Conservation (phyloP, 176 grass and related monocot species). For the Coix lacrymajobi region DNA sequence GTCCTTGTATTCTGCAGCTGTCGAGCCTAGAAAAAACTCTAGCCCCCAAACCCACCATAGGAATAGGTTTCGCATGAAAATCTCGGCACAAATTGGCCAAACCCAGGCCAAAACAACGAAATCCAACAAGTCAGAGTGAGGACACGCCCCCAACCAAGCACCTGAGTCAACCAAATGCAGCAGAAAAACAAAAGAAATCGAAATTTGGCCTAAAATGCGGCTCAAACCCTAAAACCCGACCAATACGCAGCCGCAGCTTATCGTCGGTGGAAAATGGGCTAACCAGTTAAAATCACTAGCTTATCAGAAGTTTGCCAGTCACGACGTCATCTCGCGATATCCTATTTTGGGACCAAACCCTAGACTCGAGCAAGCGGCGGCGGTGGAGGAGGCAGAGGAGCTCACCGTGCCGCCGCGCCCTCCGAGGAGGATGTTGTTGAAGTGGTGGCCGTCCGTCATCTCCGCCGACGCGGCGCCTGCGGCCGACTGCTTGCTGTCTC, state of each 20-base stretch:
- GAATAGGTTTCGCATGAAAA: conserved; percentile 10
- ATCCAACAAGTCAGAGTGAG: neutral
- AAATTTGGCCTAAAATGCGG: neutral
- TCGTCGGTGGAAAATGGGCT: neutral
- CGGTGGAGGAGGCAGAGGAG: neutral
- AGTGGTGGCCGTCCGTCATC: conserved; percentile 74
- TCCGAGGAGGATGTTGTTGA: conserved; percentile 81
- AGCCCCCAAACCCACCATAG: neutral
- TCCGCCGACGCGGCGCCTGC: neutral
- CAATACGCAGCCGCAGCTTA: neutral
- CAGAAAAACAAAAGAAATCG: neutral
- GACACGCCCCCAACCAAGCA: conserved; percentile 10
- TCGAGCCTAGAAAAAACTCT: neutral
- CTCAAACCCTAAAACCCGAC: conserved; percentile 34
- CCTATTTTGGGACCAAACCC: neutral
- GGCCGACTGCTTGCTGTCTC: neutral
- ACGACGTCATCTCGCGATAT: neutral
- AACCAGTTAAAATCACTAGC: neutral
- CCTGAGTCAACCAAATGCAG: neutral
- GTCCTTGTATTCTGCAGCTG: neutral
- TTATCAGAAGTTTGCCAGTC: neutral
- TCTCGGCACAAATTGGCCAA: neutral
- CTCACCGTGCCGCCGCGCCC: conserved; percentile 77
- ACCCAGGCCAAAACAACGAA: neutral
- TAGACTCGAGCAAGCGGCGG: neutral